Evolutionary conservation across 2,329 filamentous ascomycete genomes (phyloP).

Genomic region (Neonectria ditissima): DNA sequence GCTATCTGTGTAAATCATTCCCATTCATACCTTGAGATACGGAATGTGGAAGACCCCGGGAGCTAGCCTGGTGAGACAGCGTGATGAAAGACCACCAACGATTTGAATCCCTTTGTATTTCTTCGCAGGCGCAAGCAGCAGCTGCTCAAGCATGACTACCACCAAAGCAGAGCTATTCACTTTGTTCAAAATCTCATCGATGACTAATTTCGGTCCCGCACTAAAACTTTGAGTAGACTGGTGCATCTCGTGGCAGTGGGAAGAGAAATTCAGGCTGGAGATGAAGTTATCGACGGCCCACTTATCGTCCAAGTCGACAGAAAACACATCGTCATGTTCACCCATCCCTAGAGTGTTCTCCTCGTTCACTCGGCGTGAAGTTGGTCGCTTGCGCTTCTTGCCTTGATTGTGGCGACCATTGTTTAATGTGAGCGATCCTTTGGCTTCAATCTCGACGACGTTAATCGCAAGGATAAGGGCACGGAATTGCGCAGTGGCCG

Average conservation of each 20-base stretch:
- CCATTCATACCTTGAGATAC: conserved; percentile 49
- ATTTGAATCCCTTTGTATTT: conserved; percentile 39
- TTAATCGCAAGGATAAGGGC: conserved; percentile 44
- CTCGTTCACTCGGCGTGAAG: neutral
- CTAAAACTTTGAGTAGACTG: neutral
- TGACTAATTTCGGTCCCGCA: neutral
- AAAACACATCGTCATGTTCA: conserved; percentile 26
- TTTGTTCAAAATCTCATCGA: conserved; percentile 17
- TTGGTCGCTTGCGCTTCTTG: conserved; percentile 30
- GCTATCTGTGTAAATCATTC: too few relatives aligned
- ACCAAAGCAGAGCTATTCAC: conserved; percentile 29
- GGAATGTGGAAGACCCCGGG: conserved; percentile 53
- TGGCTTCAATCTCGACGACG: conserved; percentile 27
- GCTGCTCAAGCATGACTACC: conserved; percentile 39
- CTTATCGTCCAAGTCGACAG: conserved; percentile 36
- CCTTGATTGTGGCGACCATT: neutral
- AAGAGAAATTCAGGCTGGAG: conserved; percentile 35
- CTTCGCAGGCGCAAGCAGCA: conserved; percentile 43
- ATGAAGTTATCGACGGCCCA: conserved; percentile 48
- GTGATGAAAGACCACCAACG: conserved; percentile 24
- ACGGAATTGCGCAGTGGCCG: conserved; percentile 43
- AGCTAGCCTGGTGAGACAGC: conserved; percentile 45
- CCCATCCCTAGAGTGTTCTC: neutral
- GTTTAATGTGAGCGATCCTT: neutral
- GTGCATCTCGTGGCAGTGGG: neutral